Base-by-base conservation (phyloP, 208 protist genomes). In the Borovskyia barvae region DNA sequence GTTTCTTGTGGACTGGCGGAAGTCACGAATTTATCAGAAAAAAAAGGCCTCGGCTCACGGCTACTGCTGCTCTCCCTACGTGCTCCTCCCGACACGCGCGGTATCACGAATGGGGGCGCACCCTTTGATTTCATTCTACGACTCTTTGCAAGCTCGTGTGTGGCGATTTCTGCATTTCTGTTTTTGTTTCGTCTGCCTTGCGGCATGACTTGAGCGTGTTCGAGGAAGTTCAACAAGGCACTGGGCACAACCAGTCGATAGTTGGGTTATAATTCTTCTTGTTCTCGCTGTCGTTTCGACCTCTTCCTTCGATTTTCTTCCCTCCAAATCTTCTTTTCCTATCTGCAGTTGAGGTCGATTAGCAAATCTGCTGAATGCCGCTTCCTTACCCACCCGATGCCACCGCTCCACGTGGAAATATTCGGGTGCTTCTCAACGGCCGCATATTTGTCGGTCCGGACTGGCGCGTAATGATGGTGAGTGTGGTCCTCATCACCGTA, bases 391-490 rank as follows among this genome's bases (percentile, higher is more conserved):
- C 41, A n/a, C n/a, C n/a, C n/a, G 25, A 30, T 54, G 29, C 35
- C n/a, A 46, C n/a, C 14, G 5, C 28, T 41, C 32, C 36, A 54
- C 54, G 74, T 35, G 85, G 82, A 8, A 78, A 81, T 36, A 70
- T 80, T 45, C 39, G 46, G 20, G 51, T 85, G 14, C 80, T 78
- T 30, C 68, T 62, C 35, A 47, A 59, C 22, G 80, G 80, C 22
- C 61, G 57, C 26, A 46, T 90, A 24, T 78, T 78, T 41, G 47
- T 93, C 0, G 83, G 83, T 2, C 81, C 87, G 3, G 81, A 93
- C 40, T 85, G 72, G 71, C 52, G 56, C 35, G 43, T 80, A 9
- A 73, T 90, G 57, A 7, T 81, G 5, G 9, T 50, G 25, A 75
- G 63, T n/a, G 48, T 72, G 0, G n/a, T 71, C 1, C 35, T 84